Percentiles rank a stretch among this genome's conserved stretches.
These are phyloP conservation scores for Neobulgaria alba DNA, from an alignment of 2,329 filamentous ascomycete species.

Conservation along the genomic window DNA sequence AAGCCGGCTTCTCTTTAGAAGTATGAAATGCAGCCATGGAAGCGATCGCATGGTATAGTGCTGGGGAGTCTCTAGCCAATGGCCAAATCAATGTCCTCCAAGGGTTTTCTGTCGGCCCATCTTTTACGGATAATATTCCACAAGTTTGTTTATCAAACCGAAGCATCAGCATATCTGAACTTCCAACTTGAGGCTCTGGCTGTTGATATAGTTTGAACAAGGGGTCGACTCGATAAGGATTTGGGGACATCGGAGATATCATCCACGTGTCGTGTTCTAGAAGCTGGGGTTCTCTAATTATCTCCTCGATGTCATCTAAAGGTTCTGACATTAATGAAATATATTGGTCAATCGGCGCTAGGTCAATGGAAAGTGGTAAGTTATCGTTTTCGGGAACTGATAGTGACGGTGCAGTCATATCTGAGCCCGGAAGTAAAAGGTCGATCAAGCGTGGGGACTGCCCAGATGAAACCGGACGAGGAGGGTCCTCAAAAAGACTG, in stretches of 20 bases:
- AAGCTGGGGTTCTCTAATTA: conserved; percentile 34
- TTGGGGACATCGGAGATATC: conserved; percentile 7
- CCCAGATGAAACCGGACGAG: conserved; percentile 31
- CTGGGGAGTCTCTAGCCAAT: conserved; percentile 52
- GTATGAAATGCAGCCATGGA: conserved; percentile 64
- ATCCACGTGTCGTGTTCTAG: conserved; percentile 23
- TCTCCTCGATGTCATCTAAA: conserved; percentile 44
- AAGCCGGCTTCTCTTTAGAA: conserved; percentile 44
- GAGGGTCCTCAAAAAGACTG: conserved; percentile 31
- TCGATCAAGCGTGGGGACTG: conserved; percentile 40
- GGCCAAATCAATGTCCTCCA: conserved; percentile 67
- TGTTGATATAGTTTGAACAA: conserved; percentile 33
- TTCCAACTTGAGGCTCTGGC: conserved; percentile 40
- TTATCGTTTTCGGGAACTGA: conserved; percentile 19
- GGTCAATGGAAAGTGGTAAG: conserved; percentile 10
- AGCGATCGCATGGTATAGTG: conserved; percentile 58
- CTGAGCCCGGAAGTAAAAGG: conserved; percentile 39
- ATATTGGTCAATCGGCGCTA: conserved; percentile 18
- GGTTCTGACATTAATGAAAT: conserved; percentile 14
- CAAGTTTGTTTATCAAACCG: conserved; percentile 60
- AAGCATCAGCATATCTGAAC: conserved; percentile 52
- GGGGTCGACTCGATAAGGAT: conserved; percentile 11
- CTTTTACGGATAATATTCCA: conserved; percentile 62
- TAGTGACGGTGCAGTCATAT: conserved; percentile 32
- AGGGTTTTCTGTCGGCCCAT: conserved; percentile 60